phyloP scores from a whole-genome alignment of 2,329 filamentous ascomycete genomes.

The Diaporthe sp. region DNA sequence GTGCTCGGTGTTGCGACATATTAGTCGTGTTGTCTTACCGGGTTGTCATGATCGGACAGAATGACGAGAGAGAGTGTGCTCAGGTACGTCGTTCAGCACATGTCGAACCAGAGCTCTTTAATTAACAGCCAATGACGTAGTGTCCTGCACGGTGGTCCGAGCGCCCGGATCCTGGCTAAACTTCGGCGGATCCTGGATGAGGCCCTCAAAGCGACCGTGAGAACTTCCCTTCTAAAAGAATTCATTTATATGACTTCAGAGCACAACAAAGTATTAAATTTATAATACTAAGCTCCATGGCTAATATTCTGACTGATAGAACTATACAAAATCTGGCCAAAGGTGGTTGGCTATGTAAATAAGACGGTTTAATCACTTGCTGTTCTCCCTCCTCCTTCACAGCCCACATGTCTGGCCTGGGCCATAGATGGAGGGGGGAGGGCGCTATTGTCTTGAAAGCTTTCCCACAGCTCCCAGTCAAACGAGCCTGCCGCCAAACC shows the following conservation, averaged over 20 bases:
- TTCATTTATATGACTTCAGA: neutral
- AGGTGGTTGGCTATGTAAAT: neutral
- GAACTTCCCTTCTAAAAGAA: neutral
- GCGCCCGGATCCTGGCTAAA: slow-evolving; percentile 32
- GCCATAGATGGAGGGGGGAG: neutral
- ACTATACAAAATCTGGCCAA: neutral
- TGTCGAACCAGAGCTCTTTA: slow-evolving; percentile 10
- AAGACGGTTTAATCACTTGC: neutral
- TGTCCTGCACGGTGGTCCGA: slow-evolving; percentile 5
- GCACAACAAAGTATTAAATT: neutral
- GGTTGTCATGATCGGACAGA: neutral
- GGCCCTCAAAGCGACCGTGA: neutral
- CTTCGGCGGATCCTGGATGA: slow-evolving; percentile 21
- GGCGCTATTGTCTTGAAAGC: neutral
- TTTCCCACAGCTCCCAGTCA: neutral
- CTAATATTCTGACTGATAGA: neutral
- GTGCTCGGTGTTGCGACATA: slow-evolving; percentile 32
- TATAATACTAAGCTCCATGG: neutral
- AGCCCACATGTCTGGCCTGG: neutral
- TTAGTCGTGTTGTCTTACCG: neutral
- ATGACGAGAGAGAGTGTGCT: neutral
- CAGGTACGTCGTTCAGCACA: slow-evolving; percentile 3
- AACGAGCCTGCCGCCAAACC: neutral
- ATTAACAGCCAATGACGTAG: slow-evolving; percentile 38
- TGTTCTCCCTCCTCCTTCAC: slow-evolving; percentile 20